Base-by-base conservation (phyloP, 2,329 filamentous ascomycete species). In the Chlorencoelia australis region DNA sequence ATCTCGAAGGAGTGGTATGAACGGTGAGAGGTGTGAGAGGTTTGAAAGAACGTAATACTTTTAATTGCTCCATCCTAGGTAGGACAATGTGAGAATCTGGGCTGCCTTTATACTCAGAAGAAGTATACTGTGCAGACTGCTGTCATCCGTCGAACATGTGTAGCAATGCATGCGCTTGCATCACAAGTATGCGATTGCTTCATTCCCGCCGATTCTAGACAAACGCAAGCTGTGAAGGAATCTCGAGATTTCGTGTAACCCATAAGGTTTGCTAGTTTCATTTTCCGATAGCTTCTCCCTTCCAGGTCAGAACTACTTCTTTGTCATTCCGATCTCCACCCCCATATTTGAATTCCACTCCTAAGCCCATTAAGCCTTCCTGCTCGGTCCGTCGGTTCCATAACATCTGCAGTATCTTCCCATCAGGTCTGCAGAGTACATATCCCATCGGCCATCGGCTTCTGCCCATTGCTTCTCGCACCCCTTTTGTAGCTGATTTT, bases 361-460 rank as follows among this genome's bases (percentile, higher is more conserved):
- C 68, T 16, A 78, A 39, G 2, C 75, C 79, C 31, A 74, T 69
- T 27, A 88, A 55, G 1, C 79, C 79, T 33, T 68, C 64, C 36
- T 75, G 65, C 37, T 72, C 71, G 2, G 80, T 81, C 29, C 60
- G 66, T 22, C 60, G 58, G 54, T 88, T 89, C 82, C 82, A 88
- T 4, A 86, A 47, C 57, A 87, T 71, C 60, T 88, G 81, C 50
- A 68, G 59, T 15, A 86, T 55, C 6, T 54, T 53, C 0, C 82
- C 82, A 2, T 69, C 65, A 11, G 51, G 50, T 1, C 69, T 69
- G 41, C 82, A 75, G 37, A 72, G 73, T 17, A 83, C 58, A 50
- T 76, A 93, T 0, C 78, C 77, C 66, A 94, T 71, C 1, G 86
- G 82, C 63, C 72, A 77, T 24, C 63, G 58, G 52, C 80, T 82